Evolutionary conservation across 1,284 basidiomycete genomes (phyloP), one percentile per base, ranked within the genome.

Genomic region (Melampsora abietis-canadensis): DNA sequence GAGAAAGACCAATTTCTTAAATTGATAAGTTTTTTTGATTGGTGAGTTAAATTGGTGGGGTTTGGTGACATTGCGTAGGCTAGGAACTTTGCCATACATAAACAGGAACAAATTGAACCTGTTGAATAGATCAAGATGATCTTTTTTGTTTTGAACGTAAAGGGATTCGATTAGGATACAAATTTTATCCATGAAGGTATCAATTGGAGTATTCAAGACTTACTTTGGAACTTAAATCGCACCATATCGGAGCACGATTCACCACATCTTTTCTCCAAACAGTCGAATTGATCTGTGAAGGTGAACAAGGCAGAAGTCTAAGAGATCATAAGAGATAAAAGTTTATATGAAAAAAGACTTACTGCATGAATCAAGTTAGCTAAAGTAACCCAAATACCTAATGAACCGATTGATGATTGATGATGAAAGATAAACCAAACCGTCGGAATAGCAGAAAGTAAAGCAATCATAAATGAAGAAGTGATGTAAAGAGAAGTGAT

Each of bases 71-170:
- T 47, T 17, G 34, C 69, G 40, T 64, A 73, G 2, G 69, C 69
- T 62, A 73, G 54, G 37, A 65, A 73, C 60, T 59, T 73, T 15
- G 69, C 69, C 17, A 73, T 73, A 37, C 69, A 73, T 37, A 73
- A n/a, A 47, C 69, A 73, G 3, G 69, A 73, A 31, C 62, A 73
- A 15, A 73, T 73, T 14, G 69, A 24, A 40, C 69, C 69, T 19
- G 69, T 73, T 15, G 69, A 73, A 44, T 73, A 73, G n/a, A 73
- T 73, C 4, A 73, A 62, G 63, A 64, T 73, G 31, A 73, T 57
- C 69, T 73, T 12, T 34, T 19, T 21, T 19, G 2, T 15, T 27
- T 61, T 17, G 14, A 61, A 34, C 6, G 17, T 57, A 21, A 3
- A 34, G n/a, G n/a, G n/a, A 27, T 19, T n/a, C 10, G 34, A 17